Evolutionary conservation across 345 rosid genomes (phyloP), one percentile per base, ranked within the genome.

Genomic region (Citrus medica): DNA sequence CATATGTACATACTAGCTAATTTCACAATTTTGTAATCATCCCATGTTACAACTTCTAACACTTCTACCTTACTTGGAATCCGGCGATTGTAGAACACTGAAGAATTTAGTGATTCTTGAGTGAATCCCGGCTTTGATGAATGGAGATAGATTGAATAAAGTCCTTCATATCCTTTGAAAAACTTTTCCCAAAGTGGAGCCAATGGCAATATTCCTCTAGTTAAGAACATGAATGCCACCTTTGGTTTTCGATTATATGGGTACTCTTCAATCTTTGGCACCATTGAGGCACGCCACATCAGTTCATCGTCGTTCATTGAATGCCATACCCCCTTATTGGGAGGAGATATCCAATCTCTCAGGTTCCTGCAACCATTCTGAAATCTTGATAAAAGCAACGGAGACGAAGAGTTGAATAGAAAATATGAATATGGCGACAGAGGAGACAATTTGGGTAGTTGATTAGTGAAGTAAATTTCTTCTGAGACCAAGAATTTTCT

Each of bases 251-350:
- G 65, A 27, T 78, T 80, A 53, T 75, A 78, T 1, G 85, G 79
- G n/a, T 63, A 75, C 35, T 76, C 78, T 12, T 27, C 17, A 3
- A 78, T 40, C 4, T 30, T 53, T 4, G 84, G 79, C 42, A 56
- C 73, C 82, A 76, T 75, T 0, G 83, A 80, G 2, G 85, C 85
- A 2, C 76, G 76, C 78, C 84, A 74, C 55, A 80, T 37, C 9
- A 86, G 66, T 62, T 87, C 87, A 63, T 79, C 77, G 22, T 89
- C 90, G 5, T 25, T 73, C 90, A 89, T 83, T 1, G 83, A 74
- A 78, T 85, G 88, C 83, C 78, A 71, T 0, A 22, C 24, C 25
- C 75, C 38, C 63, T 14, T 16, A 7, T 16, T 19, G 17, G 6
- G 58, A 17, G 85, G 78, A 37, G 73, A 27, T 25, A 17, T 33